Evolutionary conservation across 495 filamentous ascomycete genomes (phyloP).

Genomic region (Amorphotheca resinae): DNA sequence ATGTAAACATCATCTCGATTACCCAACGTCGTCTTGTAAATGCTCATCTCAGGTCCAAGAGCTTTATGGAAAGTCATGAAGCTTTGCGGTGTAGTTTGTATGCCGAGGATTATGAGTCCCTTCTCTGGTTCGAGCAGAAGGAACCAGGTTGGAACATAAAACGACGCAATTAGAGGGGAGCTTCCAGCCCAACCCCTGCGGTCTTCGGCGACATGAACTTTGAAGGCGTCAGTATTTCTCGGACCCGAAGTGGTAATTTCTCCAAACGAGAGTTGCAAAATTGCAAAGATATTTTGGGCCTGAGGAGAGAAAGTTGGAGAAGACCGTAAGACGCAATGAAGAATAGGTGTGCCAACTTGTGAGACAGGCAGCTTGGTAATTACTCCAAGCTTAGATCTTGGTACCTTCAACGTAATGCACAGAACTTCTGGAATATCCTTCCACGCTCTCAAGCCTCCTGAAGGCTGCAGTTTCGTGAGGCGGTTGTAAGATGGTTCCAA

Average conservation of each 20-base stretch:
- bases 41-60: neutral
- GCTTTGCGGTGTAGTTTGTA: conserved; percentile 10
- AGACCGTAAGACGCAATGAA: conserved; percentile 5
- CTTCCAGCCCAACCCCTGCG: neutral
- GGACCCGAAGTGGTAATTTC: conserved; percentile 15
- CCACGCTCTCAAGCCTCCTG: conserved; percentile 17
- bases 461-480: neutral
- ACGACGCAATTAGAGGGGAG: conserved; percentile 1
- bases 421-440: conserved; percentile 19
- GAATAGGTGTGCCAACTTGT: conserved; percentile 5
- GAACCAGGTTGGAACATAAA: conserved; percentile 2
- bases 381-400: conserved; percentile 16
- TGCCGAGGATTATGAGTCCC: conserved; percentile 16
- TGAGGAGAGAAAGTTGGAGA: neutral
- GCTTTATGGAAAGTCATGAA: conserved; percentile 1
- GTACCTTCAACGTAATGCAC: conserved; percentile 24
- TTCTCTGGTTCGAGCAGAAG: conserved; percentile 3
- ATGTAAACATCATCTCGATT: neutral
- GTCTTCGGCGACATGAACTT: conserved; percentile 1
- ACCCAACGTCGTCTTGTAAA: neutral
- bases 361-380: conserved; percentile 7
- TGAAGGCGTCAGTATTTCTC: conserved; percentile 17
- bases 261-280: conserved; percentile 28
- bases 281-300: conserved; percentile 17
- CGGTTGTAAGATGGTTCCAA: conserved; percentile 1